Evolutionary conservation across 495 filamentous ascomycete species (phyloP).

Genomic region (Penicillium paxilli): DNA sequence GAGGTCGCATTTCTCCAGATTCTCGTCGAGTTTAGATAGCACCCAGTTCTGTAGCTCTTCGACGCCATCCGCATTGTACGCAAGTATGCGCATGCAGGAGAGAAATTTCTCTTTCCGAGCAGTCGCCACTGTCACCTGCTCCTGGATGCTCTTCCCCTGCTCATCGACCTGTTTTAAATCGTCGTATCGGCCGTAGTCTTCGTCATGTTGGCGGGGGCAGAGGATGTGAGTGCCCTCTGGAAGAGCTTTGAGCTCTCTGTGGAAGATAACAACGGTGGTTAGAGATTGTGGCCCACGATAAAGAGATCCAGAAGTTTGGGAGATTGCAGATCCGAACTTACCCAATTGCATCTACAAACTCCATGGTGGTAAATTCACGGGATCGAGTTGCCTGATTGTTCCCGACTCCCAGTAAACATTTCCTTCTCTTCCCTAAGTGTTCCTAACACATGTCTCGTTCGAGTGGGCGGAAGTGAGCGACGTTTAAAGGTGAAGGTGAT

Average conservation of each 20-base stretch:
- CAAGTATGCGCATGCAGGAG: slow-evolving; percentile 65
- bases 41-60: slow-evolving; percentile 60
- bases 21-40: slow-evolving; percentile 47
- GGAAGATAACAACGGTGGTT: not conserved
- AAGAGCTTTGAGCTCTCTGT: slow-evolving; percentile 46
- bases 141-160: slow-evolving; percentile 30
- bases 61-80: slow-evolving; percentile 62
- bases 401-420: slow-evolving; percentile 15
- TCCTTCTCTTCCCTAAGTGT: slow-evolving; percentile 8
- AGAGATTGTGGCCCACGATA: slow-evolving; percentile 4
- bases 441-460: slow-evolving; percentile 9
- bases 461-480: too few species aligned
- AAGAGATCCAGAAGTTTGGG: too few species aligned
- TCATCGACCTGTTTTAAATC: slow-evolving; percentile 35
- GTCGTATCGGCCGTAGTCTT: slow-evolving; percentile 57
- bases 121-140: slow-evolving; percentile 48
- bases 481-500: not conserved
- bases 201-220: slow-evolving; percentile 47
- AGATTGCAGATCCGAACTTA: too few species aligned
- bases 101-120: slow-evolving; percentile 58
- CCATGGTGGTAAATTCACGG: slow-evolving; percentile 32
- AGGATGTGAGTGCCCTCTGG: slow-evolving; percentile 49
- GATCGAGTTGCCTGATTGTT: slow-evolving; percentile 4
- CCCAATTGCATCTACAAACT: slow-evolving; percentile 45
- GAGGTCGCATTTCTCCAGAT: slow-evolving; percentile 70